Evolutionary conservation across 805 yeast species (phyloP).

Genomic region (Candida jianshihensis): DNA sequence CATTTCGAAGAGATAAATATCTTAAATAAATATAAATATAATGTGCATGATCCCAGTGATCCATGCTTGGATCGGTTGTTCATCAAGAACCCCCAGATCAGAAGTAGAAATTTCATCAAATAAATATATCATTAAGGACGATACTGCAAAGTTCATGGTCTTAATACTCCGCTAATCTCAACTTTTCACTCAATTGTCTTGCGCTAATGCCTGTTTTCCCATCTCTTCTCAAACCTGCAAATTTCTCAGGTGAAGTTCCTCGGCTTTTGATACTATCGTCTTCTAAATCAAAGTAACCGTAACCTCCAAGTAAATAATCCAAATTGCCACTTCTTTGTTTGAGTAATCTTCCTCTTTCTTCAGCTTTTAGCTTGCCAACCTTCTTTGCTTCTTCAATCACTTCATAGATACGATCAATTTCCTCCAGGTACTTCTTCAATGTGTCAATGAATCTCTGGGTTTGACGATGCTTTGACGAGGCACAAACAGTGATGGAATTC

Average conservation of each 20-base stretch:
- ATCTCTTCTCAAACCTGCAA: slow-evolving; percentile 11
- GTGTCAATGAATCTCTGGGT: slow-evolving; percentile 72
- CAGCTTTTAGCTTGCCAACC: slow-evolving; percentile 8
- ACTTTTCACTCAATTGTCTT: slow-evolving; percentile 22
- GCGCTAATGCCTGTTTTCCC: slow-evolving; percentile 16
- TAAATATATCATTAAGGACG: too few relatives aligned
- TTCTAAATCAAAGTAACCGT: slow-evolving; percentile 73
- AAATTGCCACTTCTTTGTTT: slow-evolving; percentile 27
- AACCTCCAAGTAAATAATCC: slow-evolving; percentile 61
- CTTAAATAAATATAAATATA: too few relatives aligned
- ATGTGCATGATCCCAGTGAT: too few relatives aligned
- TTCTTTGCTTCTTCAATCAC: slow-evolving; percentile 11
- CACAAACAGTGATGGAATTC: slow-evolving; percentile 72
- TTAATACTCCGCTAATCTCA: slow-evolving; percentile 23
- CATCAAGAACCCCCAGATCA: too few relatives aligned
- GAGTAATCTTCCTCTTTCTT: slow-evolving; percentile 1
- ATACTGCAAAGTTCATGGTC: too few relatives aligned
- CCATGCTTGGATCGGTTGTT: too few relatives aligned
- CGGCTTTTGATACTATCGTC: slow-evolving; percentile 53
- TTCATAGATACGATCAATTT: slow-evolving; percentile 43
- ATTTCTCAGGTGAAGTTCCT: slow-evolving; percentile 23
- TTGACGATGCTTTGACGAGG: slow-evolving; percentile 84
- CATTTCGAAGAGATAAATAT: too few relatives aligned
- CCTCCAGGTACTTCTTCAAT: slow-evolving; percentile 53
- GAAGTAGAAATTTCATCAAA: too few relatives aligned